Evolutionary conservation across 1,139 yeast genomes (phyloP), one percentile per base, ranked within the genome.

Genomic region (Yamadazyma buinensis): DNA sequence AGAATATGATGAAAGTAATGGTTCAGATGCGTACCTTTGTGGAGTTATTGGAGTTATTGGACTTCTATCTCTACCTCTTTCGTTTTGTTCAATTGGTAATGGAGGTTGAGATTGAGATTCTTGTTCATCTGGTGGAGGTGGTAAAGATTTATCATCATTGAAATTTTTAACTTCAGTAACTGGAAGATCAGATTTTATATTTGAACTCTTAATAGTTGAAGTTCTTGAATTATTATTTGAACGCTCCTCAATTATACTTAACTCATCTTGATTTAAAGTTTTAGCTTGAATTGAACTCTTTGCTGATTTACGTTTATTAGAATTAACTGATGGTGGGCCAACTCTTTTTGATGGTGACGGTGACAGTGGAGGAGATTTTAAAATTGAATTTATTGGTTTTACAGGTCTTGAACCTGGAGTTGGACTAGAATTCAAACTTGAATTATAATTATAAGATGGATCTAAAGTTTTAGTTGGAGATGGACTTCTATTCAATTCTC

Each of bases 201-300:
- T n/a, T 6, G 23, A 28, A 12, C 13, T 43, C 36, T 42, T 46
- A 3, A 55, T 33, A 39, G 67, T 65, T 7, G 67, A 50, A 11
- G 40, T 41, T 42, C 71, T 51, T 4, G 70, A 61, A 34, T 57
- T 51, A 10, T 49, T 54, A 20, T 48, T 54, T 10, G 71, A 58
- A 20, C 52, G 59, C 40, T 69, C 75, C 43, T 68, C 73, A 24
- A 69, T 68, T 12, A 67, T 58, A 46, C 75, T 69, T 37, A 69
- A 56, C 31, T 62, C 71, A 42, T 67, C 72, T 4, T 44, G 44
- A 13, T 48, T 43, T 34, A 50, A 34, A 11, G 44, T 33, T 17
- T 46, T 50, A 11, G 46, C 43, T 26, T 47, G 51, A 22, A 43
- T 38, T 1, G 41, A 41, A 10, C 45, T 38, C 34, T 51, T 55